Evolutionary conservation across 106 monocot species (phyloP).

Genomic region (Chionographis japonica): DNA sequence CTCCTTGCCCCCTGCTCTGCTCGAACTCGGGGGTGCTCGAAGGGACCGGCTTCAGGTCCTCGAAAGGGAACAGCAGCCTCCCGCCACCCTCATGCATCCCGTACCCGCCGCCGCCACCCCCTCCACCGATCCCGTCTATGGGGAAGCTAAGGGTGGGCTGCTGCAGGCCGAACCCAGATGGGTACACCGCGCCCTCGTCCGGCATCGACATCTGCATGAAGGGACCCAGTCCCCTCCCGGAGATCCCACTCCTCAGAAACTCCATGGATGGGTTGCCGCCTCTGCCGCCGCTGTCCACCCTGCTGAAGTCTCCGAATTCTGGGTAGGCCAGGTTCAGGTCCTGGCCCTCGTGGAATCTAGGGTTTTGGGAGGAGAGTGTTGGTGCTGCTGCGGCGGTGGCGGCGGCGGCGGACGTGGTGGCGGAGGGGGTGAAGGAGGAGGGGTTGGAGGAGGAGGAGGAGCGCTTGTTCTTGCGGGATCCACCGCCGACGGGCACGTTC

Average conservation of each 20-base stretch:
- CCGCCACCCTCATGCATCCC: slow-evolving; percentile 17
- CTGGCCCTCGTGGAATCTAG: slow-evolving; percentile 42
- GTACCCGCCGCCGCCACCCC: slow-evolving; percentile 8
- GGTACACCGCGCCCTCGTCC: slow-evolving; percentile 21
- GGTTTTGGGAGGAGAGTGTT: slow-evolving; percentile 13
- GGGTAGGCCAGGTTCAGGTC: slow-evolving; percentile 47
- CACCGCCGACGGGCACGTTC: slow-evolving; percentile 70
- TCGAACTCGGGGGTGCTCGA: slow-evolving; percentile 17
- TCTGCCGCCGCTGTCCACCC: slow-evolving; percentile 22
- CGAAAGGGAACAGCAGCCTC: slow-evolving; percentile 53
- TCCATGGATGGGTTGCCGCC: slow-evolving; percentile 46
- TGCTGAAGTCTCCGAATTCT: slow-evolving; percentile 21
- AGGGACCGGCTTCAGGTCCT: slow-evolving; percentile 33
- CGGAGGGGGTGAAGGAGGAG: slow-evolving; percentile 8
- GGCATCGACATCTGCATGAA: slow-evolving; percentile 33
- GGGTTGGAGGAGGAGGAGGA: slow-evolving; percentile 23
- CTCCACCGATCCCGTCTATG: slow-evolving; percentile 17
- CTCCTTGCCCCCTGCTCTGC: slow-evolving; percentile 28
- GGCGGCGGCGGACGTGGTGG: slow-evolving; percentile 2
- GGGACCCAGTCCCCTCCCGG: slow-evolving; percentile 21
- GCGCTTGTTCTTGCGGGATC: slow-evolving; percentile 67
- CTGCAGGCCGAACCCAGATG: slow-evolving; percentile 41
- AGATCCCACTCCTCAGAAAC: slow-evolving; percentile 43
- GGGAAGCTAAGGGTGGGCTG: slow-evolving; percentile 34
- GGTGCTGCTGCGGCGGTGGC: slow-evolving; percentile 1